These are phyloP conservation scores for Fusarium sacchari DNA, from an alignment of 2,329 filamentous ascomycete genomes.

Conservation along the genomic window DNA sequence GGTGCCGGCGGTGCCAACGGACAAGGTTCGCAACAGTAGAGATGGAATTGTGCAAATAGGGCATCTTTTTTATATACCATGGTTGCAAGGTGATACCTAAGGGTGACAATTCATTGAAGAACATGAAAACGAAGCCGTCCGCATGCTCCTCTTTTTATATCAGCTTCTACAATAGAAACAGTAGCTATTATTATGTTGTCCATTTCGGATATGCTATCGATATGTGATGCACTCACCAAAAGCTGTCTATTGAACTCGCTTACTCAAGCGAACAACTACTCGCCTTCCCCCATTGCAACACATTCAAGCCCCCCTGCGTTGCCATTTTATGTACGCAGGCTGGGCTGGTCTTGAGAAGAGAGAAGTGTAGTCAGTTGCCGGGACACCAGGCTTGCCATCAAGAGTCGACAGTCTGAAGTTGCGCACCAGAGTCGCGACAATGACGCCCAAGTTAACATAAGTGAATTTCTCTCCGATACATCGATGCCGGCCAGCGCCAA, in stretches of 20 bases:
- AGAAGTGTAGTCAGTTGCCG: conserved; percentile 72
- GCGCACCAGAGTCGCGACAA: conserved; percentile 70
- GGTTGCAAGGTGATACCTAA: conserved; percentile 13
- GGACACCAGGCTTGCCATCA: conserved; percentile 64
- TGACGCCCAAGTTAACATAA: conserved; percentile 74
- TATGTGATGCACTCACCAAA: neutral
- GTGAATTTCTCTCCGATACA: conserved; percentile 83
- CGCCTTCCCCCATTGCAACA: neutral
- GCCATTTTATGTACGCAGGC: conserved; percentile 50
- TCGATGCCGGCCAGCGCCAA: conserved; percentile 76
- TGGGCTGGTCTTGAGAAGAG: conserved; percentile 52
- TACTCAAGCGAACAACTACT: neutral
- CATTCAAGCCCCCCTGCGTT: conserved; percentile 33
- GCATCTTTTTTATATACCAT: conserved; percentile 40
- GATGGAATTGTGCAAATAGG: conserved; percentile 12
- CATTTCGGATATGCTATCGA: neutral
- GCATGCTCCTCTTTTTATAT: conserved; percentile 17
- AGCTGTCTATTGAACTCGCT: neutral
- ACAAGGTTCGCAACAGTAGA: conserved; percentile 42
- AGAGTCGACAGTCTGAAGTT: conserved; percentile 68
- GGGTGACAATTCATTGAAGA: conserved; percentile 37
- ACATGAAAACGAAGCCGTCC: conserved; percentile 25
- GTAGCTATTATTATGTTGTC: conserved; percentile 13
- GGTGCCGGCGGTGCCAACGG: conserved; percentile 6
- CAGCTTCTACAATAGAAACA: conserved; percentile 36